Conservation (phyloP, 768 basidiomycete genomes). For the Mycena crocata region DNA sequence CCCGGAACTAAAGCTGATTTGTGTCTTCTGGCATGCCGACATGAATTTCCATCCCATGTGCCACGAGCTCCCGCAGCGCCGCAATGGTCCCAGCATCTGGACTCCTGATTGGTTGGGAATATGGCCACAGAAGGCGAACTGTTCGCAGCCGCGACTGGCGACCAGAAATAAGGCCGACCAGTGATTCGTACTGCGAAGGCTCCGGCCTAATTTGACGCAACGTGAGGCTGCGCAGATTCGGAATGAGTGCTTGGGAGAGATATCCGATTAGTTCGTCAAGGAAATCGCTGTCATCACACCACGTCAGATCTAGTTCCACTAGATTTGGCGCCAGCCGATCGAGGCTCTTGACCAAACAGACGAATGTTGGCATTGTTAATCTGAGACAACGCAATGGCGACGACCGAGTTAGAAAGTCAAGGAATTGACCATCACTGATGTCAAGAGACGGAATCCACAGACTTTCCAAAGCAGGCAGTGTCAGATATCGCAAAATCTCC, state of each 20-base stretch:
- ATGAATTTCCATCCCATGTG: background rate
- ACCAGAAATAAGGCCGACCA: background rate
- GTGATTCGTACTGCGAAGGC: background rate
- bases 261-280: background rate
- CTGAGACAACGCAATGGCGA: background rate
- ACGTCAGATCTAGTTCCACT: background rate
- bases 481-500: background rate
- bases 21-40: background rate
- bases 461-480: conserved; percentile 2
- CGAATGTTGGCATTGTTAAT: no score
- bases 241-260: background rate
- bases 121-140: background rate
- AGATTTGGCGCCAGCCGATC: background rate
- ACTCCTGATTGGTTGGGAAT: background rate
- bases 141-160: background rate
- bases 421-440: background rate
- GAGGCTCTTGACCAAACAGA: background rate
- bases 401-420: background rate
- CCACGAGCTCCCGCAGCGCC: background rate
- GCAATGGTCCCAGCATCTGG: background rate
- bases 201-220: background rate
- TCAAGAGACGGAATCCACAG: background rate
- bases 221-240: background rate
- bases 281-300: background rate
- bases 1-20: no score